Conservation (phyloP, 164 flowering plant genomes). For the Vitis cinerea region DNA sequence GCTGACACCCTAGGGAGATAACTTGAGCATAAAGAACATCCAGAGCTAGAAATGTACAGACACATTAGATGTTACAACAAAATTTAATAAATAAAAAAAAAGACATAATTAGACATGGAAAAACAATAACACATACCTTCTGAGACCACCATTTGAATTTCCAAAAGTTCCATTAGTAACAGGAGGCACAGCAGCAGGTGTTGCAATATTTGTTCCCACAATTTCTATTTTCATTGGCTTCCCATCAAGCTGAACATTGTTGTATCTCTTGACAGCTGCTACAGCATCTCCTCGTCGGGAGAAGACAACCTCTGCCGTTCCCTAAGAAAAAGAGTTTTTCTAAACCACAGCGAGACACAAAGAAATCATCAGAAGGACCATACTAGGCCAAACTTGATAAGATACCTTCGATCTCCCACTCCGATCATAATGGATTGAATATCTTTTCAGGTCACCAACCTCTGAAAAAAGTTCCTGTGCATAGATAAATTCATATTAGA, state of each 20-base stretch:
- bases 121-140: conserved; percentile 35
- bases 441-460: conserved; percentile 88
- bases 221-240: conserved; percentile 99
- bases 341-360: conserved; percentile 19
- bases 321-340: conserved; percentile 47
- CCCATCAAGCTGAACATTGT: conserved; percentile 98
- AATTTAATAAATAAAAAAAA: background rate
- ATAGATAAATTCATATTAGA: conserved; percentile 7
- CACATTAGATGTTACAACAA: background rate
- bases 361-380: conserved; percentile 18
- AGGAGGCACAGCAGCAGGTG: conserved; percentile 45
- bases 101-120: background rate
- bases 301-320: conserved; percentile 86
- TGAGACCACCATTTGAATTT: conserved; percentile 45
- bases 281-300: conserved; percentile 70
- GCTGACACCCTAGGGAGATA: background rate
- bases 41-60: background rate
- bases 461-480: conserved; percentile 88
- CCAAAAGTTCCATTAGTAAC: conserved; percentile 45
- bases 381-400: conserved; percentile 19
- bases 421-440: conserved; percentile 78
- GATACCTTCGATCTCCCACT: conserved; percentile 98
- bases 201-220: conserved; percentile 72
- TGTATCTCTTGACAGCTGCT: conserved; percentile 88
- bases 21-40: background rate